Conservation (phyloP, 345 rosid genomes). For the Nephelium lappaceum region DNA sequence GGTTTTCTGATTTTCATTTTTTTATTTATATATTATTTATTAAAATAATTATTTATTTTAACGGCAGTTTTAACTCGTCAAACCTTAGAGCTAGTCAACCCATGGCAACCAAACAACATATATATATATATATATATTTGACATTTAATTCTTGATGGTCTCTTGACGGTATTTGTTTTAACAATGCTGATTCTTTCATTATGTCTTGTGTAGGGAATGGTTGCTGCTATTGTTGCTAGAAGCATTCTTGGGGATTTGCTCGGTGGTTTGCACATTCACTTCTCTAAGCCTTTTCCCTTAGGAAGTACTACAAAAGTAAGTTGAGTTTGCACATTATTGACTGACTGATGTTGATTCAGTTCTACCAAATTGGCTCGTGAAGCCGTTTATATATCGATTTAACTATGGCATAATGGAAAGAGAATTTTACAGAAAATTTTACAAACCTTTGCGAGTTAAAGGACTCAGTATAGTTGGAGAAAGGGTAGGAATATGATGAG, state of each 20-base stretch:
- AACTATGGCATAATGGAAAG: too few species aligned
- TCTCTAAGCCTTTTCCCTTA: slow-evolving; percentile 79
- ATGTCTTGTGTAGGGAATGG: slow-evolving; percentile 58
- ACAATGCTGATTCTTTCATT: background rate
- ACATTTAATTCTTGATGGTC: background rate
- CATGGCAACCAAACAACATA: too few species aligned
- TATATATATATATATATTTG: background rate
- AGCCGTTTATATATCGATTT: too few species aligned
- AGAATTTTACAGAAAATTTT: background rate
- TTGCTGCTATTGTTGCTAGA: slow-evolving; percentile 92
- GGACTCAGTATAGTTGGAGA: too few species aligned
- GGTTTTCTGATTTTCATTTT: too few species aligned
- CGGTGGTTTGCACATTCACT: slow-evolving; percentile 85
- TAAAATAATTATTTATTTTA: too few species aligned
- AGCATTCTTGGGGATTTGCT: slow-evolving; percentile 90
- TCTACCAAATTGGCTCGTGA: background rate
- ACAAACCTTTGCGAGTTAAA: background rate
- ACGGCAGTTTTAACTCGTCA: background rate
- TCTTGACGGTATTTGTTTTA: background rate
- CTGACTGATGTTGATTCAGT: background rate
- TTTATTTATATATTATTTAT: too few species aligned
- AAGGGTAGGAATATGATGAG: too few species aligned
- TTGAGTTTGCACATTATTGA: slow-evolving; percentile 7
- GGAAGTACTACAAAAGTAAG: slow-evolving; percentile 94
- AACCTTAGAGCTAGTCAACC: background rate